These are phyloP conservation scores for Hypomyces perniciosus DNA, from an alignment of 2,329 filamentous ascomycete species.

Conservation along the genomic window DNA sequence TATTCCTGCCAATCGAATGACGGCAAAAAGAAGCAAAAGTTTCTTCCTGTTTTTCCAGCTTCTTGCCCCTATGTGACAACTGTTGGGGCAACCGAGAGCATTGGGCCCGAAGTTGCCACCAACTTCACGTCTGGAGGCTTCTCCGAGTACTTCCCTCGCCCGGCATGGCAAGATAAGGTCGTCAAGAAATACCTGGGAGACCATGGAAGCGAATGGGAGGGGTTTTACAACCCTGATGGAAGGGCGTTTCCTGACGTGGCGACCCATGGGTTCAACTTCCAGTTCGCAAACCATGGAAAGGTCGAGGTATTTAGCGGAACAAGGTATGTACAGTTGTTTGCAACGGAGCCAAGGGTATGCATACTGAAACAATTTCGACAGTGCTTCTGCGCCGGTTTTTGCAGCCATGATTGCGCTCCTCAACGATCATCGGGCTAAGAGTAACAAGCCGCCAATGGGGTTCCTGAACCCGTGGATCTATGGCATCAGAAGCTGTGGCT, in stretches of 20 bases:
- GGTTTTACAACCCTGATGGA: slow-evolving; percentile 40
- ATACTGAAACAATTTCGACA: slow-evolving; percentile 16
- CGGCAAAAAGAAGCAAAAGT: slow-evolving; percentile 27
- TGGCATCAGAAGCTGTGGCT: slow-evolving; percentile 23
- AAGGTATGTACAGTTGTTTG: slow-evolving; percentile 20
- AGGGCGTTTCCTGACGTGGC: slow-evolving; percentile 58
- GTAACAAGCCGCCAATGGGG: slow-evolving; percentile 47
- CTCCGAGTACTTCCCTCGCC: slow-evolving; percentile 40
- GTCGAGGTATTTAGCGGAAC: slow-evolving; percentile 25
- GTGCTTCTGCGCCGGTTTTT: slow-evolving; percentile 56
- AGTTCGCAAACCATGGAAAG: slow-evolving; percentile 27
- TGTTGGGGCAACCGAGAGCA: slow-evolving; percentile 51
- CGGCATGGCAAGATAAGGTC: slow-evolving; percentile 40
- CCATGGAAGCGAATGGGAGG: slow-evolving; percentile 44
- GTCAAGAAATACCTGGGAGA: slow-evolving; percentile 38
- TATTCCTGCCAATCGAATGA: slow-evolving; percentile 32
- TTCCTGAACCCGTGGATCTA: slow-evolving; percentile 61
- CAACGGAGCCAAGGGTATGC: too few relatives aligned
- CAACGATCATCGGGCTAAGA: slow-evolving; percentile 54
- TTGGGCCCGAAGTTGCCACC: slow-evolving; percentile 46
- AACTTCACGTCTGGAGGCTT: slow-evolving; percentile 48
- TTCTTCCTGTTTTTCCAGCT: slow-evolving; percentile 30
- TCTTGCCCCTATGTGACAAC: slow-evolving; percentile 56
- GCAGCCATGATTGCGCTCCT: slow-evolving; percentile 58
- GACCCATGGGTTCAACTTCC: slow-evolving; percentile 40